Base-by-base conservation (phyloP, 2,329 filamentous ascomycete genomes). In the Penicillium decumbens region DNA sequence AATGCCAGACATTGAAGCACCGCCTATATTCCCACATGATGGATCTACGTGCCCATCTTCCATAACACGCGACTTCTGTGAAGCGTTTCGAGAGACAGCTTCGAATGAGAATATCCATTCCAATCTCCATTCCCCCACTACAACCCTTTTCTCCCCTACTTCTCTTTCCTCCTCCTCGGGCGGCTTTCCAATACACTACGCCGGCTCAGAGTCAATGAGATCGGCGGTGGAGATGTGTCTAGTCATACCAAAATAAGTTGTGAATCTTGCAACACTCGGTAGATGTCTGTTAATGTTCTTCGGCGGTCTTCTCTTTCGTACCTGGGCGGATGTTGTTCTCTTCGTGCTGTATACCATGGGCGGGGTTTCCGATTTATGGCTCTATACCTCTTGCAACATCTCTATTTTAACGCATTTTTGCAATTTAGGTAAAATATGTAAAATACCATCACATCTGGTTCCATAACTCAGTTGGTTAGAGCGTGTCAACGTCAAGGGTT, bases 41-140 rank as follows among this genome's bases (percentile, higher is more conserved):
- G 28, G 39, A 1, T 12, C 18, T 1, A 37, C 41, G 0, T 28
- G 32, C 1, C 33, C 27, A 3, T n/a, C 12, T 18, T 56, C 50
- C 5, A 18, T 40, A 3, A 55, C 57, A 0, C 43, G 39, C n/a
- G 51, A 57, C 10, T 59, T 59, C 8, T 57, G 58, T 25, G 45
- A 57, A 25, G 55, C 51, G 1, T 18, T 59, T 13, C 51, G 51
- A 3, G 44, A 59, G 24, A 54, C 57, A 1, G 32, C 43, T 0
- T 53, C 47, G 1, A 50, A 39, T 20, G 55, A 55, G 10, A 45
- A 45, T 20, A 43, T 47, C 1, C 24, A 41, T 7, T 42, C 38
- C 10, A 25, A 20, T 6, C 1, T 5, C 9, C 3, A 20, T 23
- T 37, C 33, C 9, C 18, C 18, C 10, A 12, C 33, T 37, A 9